Percentiles rank a stretch among this genome's conserved stretches.
phyloP scores from a whole-genome alignment of 2,329 filamentous ascomycete genomes.

The Cladosporium sp. region DNA sequence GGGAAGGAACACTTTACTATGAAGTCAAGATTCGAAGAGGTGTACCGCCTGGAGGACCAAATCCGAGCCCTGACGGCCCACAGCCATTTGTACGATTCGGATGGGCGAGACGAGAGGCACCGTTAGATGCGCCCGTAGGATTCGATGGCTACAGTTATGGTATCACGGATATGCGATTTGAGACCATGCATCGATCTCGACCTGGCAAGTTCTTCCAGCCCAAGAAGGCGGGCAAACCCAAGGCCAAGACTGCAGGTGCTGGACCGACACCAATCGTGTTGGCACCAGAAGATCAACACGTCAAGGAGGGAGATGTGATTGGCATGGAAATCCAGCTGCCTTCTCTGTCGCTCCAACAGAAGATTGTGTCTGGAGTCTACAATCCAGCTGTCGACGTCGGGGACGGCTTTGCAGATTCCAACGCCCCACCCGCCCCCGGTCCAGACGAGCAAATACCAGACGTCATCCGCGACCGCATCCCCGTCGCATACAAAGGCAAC shows the following conservation, averaged over 20 bases:
- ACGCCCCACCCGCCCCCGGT: constrained; percentile 27
- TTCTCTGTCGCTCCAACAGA: constrained; percentile 77
- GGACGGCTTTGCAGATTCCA: constrained; percentile 46
- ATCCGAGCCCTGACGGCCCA: constrained; percentile 41
- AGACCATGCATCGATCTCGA: constrained; percentile 89
- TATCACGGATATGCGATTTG: constrained; percentile 81
- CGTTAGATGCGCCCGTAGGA: constrained; percentile 76
- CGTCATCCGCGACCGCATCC: constrained; percentile 90
- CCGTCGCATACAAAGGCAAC: constrained; percentile 89
- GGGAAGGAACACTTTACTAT: constrained; percentile 90
- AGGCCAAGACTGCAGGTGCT: constrained; percentile 45
- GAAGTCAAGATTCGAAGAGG: constrained; percentile 87
- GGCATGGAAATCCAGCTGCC: constrained; percentile 90
- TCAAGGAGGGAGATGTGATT: constrained; percentile 88
- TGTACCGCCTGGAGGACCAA: constrained; percentile 49
- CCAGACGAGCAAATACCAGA: constrained; percentile 55
- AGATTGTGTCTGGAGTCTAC: constrained; percentile 81
- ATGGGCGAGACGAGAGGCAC: constrained; percentile 77
- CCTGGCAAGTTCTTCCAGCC: constrained; percentile 74
- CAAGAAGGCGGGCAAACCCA: constrained; percentile 34
- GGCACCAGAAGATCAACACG: constrained; percentile 57
- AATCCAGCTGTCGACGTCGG: constrained; percentile 75
- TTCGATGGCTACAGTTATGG: constrained; percentile 94
- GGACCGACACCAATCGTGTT: constrained; percentile 37
- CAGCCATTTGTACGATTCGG: constrained; percentile 70